These are phyloP conservation scores for Fraxinus nigra DNA, from an alignment of 305 asterid genomes.

Conservation along the genomic window DNA sequence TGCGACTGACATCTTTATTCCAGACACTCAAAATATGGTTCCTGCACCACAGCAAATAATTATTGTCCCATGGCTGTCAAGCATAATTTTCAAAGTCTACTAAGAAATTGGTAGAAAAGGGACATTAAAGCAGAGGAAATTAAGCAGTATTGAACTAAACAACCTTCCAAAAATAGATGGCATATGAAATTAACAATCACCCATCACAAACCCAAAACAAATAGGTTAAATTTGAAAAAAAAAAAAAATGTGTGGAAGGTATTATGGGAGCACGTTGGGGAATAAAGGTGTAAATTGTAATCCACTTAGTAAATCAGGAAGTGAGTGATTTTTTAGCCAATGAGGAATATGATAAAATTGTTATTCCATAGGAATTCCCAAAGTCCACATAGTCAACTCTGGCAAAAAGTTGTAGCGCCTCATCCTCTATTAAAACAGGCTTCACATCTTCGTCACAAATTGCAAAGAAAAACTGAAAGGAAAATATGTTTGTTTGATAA, in stretches of 20 bases:
- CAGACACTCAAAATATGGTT: constrained; percentile 79
- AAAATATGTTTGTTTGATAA: not conserved
- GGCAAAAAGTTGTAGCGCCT: constrained; percentile 9
- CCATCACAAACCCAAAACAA: not conserved
- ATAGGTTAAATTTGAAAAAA: not conserved
- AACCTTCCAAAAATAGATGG: not conserved
- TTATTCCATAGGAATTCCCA: constrained; percentile 1
- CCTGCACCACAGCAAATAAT: constrained; percentile 54
- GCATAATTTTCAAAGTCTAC: not conserved
- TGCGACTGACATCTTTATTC: constrained; percentile 91
- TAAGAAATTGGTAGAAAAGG: not conserved
- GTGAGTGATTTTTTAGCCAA: not conserved
- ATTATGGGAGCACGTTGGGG: not conserved
- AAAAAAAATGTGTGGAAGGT: not conserved
- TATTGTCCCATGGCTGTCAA: constrained; percentile 21
- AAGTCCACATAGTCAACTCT: constrained; percentile 12
- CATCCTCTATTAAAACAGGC: constrained; percentile 5
- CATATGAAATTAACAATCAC: not conserved
- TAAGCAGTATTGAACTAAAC: not conserved
- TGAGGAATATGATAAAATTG: not conserved
- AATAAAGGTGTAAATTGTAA: not conserved
- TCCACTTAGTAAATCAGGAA: not conserved
- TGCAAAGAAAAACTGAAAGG: constrained; percentile 16
- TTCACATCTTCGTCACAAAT: constrained; percentile 17
- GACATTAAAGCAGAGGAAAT: constrained; percentile 5